Conservation (phyloP, 2,329 filamentous ascomycete genomes). For the Calonectria pteridis region DNA sequence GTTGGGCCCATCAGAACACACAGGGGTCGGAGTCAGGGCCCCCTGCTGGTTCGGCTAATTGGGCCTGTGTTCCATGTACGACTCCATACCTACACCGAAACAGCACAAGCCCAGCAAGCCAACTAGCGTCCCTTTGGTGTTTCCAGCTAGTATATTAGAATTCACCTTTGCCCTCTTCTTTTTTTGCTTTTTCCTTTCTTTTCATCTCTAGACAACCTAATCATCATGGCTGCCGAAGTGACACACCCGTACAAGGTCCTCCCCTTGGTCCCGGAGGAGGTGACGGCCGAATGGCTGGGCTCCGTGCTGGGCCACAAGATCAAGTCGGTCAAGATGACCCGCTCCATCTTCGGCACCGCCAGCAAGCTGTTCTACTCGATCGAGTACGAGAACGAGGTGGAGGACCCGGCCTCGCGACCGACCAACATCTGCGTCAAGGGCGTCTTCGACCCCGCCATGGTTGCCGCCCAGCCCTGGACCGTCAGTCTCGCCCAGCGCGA, state of each 20-base stretch:
- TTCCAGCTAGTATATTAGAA: background rate
- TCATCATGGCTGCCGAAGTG: background rate
- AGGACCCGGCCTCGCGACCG: background rate
- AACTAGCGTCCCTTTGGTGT: background rate
- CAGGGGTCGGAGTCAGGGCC: background rate
- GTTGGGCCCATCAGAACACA: background rate
- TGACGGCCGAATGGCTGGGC: slow-evolving; percentile 7
- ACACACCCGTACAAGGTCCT: slow-evolving; percentile 1
- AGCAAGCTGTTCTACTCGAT: slow-evolving; percentile 11
- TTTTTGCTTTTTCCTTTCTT: background rate
- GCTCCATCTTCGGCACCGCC: slow-evolving; percentile 11
- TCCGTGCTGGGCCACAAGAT: background rate
- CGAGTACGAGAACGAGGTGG: background rate
- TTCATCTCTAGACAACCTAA: background rate
- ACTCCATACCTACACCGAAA: slow-evolving; percentile 7
- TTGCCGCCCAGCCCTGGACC: slow-evolving; percentile 41
- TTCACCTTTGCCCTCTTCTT: background rate
- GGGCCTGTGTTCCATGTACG: background rate
- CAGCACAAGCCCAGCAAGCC: background rate
- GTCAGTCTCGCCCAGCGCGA: slow-evolving; percentile 50
- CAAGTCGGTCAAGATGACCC: slow-evolving; percentile 3
- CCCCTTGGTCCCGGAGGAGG: background rate
- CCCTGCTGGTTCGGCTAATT: slow-evolving; percentile 4
- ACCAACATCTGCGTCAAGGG: slow-evolving; percentile 47
- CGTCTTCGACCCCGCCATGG: slow-evolving; percentile 52